Evolutionary conservation across 1,284 basidiomycete species (phyloP), one percentile per base, ranked within the genome.

Genomic region (Ganoderma resinaceum): DNA sequence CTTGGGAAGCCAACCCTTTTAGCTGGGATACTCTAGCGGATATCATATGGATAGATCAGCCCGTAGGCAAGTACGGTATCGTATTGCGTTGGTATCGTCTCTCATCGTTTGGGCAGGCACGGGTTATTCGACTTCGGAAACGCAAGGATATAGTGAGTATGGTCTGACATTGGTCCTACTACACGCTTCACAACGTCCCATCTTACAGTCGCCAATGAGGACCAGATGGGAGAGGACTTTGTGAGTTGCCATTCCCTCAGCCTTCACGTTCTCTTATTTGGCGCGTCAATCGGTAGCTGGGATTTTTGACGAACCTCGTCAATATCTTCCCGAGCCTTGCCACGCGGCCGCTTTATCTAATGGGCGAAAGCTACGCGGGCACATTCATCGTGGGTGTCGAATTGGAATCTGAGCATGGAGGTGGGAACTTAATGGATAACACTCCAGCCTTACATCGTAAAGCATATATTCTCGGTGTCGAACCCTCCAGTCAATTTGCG

Each of bases 391-490:
- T 87, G 68, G 73, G 85, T 52, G 3, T 23, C 2, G 11, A 2
- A n/a, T 29, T 46, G 38, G 12, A 40, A 40, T 40, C 11, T 14
- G 11, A 3, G 38, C 38, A 40, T 40, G n/a, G n/a, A n/a, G n/a
- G n/a, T 40, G 38, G 35, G 9, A 35, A 35, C 35, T 6, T 35
- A n/a, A n/a, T n/a, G n/a, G n/a, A n/a, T n/a, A n/a, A n/a, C n/a
- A n/a, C n/a, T n/a, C n/a, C n/a, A 90, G 89, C 88, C 91, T 37
- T 90, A 90, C 73, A 92, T 91, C 75, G 80, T 87, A 67, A 89
- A 91, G 78, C 81, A 88, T 20, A 87, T 91, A 72, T 90, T 91
- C 72, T 82, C 82, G 43, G 83, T 85, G 74, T 72, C 82, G 2
- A 85, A 86, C 38, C 89, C 90, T 23, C 91, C 91, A 2, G 88